Percentiles rank a stretch among this genome's conserved stretches.
These are phyloP conservation scores for Bjerkandera adusta DNA, from an alignment of 1,284 basidiomycete genomes.

Conservation along the genomic window DNA sequence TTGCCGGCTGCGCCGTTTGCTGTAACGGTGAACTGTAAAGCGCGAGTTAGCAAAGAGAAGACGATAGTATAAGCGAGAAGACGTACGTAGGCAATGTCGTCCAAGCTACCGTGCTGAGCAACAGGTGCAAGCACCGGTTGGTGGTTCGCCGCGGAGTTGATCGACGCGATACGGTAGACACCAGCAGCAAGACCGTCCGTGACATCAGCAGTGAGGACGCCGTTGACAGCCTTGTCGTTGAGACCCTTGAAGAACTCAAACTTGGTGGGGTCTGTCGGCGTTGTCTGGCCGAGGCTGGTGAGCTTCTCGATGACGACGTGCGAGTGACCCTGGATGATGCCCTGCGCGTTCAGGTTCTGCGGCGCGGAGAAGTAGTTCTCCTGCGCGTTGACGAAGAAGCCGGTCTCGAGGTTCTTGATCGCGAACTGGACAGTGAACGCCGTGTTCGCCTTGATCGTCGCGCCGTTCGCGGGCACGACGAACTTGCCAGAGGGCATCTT, in stretches of 20 bases:
- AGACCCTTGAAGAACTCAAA: constrained; percentile 67
- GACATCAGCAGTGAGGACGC: constrained; percentile 47
- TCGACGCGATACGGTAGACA: constrained; percentile 50
- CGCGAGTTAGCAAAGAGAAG: constrained; percentile 20
- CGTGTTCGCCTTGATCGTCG: constrained; percentile 41
- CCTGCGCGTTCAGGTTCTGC: constrained; percentile 37
- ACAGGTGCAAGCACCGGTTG: constrained; percentile 54
- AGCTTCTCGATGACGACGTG: constrained; percentile 57
- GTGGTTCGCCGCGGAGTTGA: constrained; percentile 56
- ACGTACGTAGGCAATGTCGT: constrained; percentile 58
- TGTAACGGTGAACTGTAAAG: constrained; percentile 39
- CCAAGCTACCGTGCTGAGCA: constrained; percentile 56
- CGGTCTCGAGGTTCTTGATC: constrained; percentile 43
- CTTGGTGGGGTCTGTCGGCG: constrained; percentile 43
- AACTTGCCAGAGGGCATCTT: constrained; percentile 60
- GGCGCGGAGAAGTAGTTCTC: constrained; percentile 50
- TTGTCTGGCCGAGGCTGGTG: constrained; percentile 40
- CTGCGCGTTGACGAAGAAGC: constrained; percentile 54
- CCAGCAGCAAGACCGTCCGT: constrained; percentile 52
- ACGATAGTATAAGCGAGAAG: constrained; percentile 19
- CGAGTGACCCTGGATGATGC: constrained; percentile 51
- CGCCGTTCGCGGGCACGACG: constrained; percentile 45
- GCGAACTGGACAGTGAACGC: constrained; percentile 49
- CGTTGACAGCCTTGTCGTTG: constrained; percentile 43
- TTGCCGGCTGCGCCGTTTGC: constrained; percentile 22